These are phyloP conservation scores for Starmerella davenportii DNA, from an alignment of 805 yeast species.

Conservation along the genomic window DNA sequence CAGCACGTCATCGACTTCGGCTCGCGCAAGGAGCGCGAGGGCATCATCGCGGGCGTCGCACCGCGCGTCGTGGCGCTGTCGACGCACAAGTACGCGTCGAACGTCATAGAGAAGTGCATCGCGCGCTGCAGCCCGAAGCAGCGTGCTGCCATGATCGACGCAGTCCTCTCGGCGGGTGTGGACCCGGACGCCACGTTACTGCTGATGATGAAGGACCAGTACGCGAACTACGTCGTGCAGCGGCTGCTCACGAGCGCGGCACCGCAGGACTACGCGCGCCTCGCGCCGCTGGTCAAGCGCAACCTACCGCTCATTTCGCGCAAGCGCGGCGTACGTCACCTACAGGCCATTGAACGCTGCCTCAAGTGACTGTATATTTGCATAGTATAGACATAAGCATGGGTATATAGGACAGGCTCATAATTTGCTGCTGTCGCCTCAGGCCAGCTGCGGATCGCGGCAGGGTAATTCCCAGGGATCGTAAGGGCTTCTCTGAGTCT, in stretches of 20 bases:
- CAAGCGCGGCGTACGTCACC: constrained; percentile 52
- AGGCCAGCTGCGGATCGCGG: no score
- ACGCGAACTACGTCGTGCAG: constrained; percentile 93
- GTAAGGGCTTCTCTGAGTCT: no score
- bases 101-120: constrained; percentile 90
- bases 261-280: constrained; percentile 46
- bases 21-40: constrained; percentile 34
- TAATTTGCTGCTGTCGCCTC: no score
- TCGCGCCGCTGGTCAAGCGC: constrained; percentile 61
- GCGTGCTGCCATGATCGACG: constrained; percentile 42
- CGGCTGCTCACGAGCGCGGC: constrained; percentile 71
- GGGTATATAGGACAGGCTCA: no score
- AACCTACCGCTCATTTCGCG: constrained; percentile 51
- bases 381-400: background rate
- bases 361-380: constrained; percentile 4
- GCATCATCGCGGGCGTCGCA: constrained; percentile 48
- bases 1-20: constrained; percentile 88
- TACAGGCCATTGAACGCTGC: constrained; percentile 60
- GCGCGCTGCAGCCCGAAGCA: constrained; percentile 50
- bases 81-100: constrained; percentile 94
- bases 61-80: constrained; percentile 63
- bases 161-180: constrained; percentile 27
- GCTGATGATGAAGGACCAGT: constrained; percentile 93
- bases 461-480: no score
- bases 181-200: constrained; percentile 36